phyloP scores from a whole-genome alignment of 176 grass and related monocot genomes.

The Canna indica region DNA sequence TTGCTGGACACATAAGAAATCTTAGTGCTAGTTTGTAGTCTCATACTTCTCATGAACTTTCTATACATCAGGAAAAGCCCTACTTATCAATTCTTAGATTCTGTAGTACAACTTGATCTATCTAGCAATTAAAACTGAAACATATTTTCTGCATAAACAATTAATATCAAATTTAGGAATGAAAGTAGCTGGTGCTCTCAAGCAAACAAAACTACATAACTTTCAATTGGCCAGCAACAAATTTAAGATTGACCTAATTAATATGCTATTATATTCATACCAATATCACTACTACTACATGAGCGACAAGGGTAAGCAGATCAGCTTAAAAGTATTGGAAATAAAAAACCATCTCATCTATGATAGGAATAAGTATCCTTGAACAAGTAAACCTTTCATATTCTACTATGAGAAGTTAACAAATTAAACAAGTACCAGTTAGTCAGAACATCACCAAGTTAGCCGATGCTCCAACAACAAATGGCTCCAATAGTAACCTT shows the following conservation, averaged over 20 bases:
- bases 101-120: neutral
- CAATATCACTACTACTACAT: neutral
- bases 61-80: neutral
- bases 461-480: slow-evolving; percentile 65
- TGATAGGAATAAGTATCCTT: neutral
- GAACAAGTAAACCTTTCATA: neutral
- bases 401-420: slow-evolving; percentile 1
- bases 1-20: too few species aligned
- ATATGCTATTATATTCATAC: neutral
- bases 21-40: neutral
- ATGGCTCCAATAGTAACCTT: slow-evolving; percentile 84
- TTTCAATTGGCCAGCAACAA: neutral
- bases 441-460: slow-evolving; percentile 92
- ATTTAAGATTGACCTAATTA: neutral
- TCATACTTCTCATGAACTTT: neutral
- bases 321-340: neutral
- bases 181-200: too few species aligned
- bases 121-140: neutral
- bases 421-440: neutral
- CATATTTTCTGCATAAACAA: too few species aligned
- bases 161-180: too few species aligned
- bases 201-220: too few species aligned
- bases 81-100: neutral
- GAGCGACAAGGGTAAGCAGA: neutral
- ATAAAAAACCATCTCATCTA: neutral